Evolutionary conservation across 805 yeast species (phyloP).

Genomic region (Candida germanica): DNA sequence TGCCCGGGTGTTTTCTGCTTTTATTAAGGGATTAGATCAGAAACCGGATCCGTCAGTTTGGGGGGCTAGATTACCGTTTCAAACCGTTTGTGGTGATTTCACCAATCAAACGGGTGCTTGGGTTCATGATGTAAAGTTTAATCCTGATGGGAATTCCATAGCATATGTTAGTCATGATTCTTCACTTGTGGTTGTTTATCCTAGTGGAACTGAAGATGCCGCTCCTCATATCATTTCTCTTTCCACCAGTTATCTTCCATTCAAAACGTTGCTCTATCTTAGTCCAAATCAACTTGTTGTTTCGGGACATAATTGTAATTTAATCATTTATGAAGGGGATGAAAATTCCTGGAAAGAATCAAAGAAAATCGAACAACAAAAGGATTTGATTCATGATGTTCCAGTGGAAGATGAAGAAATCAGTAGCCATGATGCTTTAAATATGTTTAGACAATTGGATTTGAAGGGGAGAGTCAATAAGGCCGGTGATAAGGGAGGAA

Average conservation of each 20-base stretch:
- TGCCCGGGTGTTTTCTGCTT: constrained; percentile 48
- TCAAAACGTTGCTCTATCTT: constrained; percentile 69
- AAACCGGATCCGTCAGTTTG: constrained; percentile 80
- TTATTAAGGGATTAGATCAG: constrained; percentile 80
- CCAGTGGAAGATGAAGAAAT: constrained; percentile 47
- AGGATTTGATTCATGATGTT: constrained; percentile 46
- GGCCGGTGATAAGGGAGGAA: constrained; percentile 23
- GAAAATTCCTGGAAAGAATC: constrained; percentile 61
- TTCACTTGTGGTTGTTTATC: constrained; percentile 74
- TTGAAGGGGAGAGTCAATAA: constrained; percentile 76
- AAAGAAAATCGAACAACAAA: constrained; percentile 51
- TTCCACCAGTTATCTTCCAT: constrained; percentile 73
- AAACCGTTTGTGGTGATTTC: constrained; percentile 81
- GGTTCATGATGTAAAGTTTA: constrained; percentile 88
- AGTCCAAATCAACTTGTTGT: constrained; percentile 67
- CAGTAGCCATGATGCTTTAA: constrained; percentile 73
- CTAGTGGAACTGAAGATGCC: constrained; percentile 61
- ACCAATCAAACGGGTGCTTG: constrained; percentile 72
- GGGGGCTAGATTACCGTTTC: constrained; percentile 96
- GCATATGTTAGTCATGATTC: constrained; percentile 89
- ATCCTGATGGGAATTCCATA: constrained; percentile 71
- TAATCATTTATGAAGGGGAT: constrained; percentile 76
- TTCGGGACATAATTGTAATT: constrained; percentile 92
- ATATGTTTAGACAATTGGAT: constrained; percentile 94
- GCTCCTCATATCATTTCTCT: constrained; percentile 59